Base-by-base conservation (phyloP, 2,329 filamentous ascomycete species). In the Alternaria burnsii region DNA sequence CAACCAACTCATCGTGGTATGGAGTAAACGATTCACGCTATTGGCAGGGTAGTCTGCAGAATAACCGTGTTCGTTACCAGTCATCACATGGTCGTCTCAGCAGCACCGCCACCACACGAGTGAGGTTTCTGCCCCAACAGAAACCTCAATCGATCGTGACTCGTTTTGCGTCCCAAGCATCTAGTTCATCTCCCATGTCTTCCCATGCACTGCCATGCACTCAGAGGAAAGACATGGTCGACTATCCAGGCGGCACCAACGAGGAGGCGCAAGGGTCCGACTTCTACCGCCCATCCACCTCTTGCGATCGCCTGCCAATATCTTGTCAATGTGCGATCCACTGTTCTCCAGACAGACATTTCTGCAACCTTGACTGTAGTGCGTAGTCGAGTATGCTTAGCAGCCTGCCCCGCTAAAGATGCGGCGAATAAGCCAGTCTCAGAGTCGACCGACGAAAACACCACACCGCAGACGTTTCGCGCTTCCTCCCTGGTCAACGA, bases 231-330 rank as follows among this genome's bases (percentile, higher is more conserved):
- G 24, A 26, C 7, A 42, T 44, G 40, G 54, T 64, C 65, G 65
- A 73, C 68, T 75, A 72, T 75, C 73, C 74, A 76, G 74, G 68
- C 65, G 65, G 71, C 71, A 76, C 74, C 71, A 66, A 67, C 74
- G 72, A 63, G 74, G 73, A 76, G 71, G 74, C 73, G 74, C 74
- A 73, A 72, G 74, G 71, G 68, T 76, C 73, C 74, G 73, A 72
- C 71, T 74, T 76, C 70, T 72, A 64, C 70, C 71, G 65, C 71
- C 72, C 72, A 44, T 71, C 73, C 72, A 53, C 57, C 72, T 74
- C 71, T 73, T 75, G 68, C 69, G 63, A 66, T 67, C 70, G 62
- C 50, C 63, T 61, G 62, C 62, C 62, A 11, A 9, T 7, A 14
- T 7, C n/a, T 55, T 38, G 52, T 59, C 53, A 40, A 59, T 58